Evolutionary conservation across 306 rosid genomes (phyloP).

Genomic region (Gastrolobium villosum): DNA sequence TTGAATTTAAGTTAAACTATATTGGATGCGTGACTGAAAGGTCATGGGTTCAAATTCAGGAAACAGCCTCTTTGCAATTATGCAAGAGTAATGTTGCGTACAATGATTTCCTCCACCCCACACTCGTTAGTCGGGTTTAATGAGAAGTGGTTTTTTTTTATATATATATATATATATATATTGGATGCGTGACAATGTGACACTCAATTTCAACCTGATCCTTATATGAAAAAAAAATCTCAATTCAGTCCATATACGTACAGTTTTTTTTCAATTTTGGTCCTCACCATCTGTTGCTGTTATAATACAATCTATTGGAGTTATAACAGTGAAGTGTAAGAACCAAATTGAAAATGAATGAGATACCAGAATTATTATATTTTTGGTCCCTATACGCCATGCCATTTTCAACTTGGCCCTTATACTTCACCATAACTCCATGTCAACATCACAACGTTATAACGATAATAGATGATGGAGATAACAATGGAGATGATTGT

Average conservation of each 20-base stretch:
- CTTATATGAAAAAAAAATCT: neutral
- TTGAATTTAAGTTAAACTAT: neutral
- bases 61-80: too few relatives aligned
- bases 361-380: neutral
- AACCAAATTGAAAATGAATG: neutral
- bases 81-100: too few relatives aligned
- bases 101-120: too few relatives aligned
- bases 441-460: neutral
- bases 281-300: neutral
- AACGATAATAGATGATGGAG: neutral
- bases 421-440: neutral
- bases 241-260: neutral
- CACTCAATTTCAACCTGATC: neutral
- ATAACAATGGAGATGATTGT: neutral
- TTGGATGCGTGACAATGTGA: neutral
- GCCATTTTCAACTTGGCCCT: neutral
- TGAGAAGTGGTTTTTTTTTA: too few relatives aligned
- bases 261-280: neutral
- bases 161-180: too few relatives aligned
- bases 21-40: too few relatives aligned
- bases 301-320: neutral
- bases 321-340: neutral
- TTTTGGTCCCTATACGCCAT: neutral
- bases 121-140: too few relatives aligned
- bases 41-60: too few relatives aligned